phyloP scores from a whole-genome alignment of 116 monocot genomes.

The Dioscorea cayenensis region DNA sequence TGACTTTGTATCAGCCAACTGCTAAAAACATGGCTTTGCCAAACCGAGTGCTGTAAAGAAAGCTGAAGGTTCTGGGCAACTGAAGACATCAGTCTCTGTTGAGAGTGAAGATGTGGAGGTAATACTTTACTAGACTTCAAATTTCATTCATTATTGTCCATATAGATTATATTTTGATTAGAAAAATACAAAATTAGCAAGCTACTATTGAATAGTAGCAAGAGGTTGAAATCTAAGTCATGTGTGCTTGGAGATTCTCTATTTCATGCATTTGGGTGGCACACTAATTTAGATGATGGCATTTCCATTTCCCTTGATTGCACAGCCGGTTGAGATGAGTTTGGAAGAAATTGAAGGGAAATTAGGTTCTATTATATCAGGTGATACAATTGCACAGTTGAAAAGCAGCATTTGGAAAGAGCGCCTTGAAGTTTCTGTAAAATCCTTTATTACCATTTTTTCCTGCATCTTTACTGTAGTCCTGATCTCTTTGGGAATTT shows the following conservation, averaged over 20 bases:
- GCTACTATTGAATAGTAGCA: background rate
- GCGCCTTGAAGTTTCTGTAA: constrained; percentile 82
- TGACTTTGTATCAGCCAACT: constrained; percentile 28
- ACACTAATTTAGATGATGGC: background rate
- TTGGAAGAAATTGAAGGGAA: constrained; percentile 94
- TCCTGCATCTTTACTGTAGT: too few relatives aligned
- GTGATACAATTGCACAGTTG: constrained; percentile 68
- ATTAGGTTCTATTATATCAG: constrained; percentile 53
- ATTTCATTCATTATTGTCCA: background rate
- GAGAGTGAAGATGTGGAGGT: constrained; percentile 96
- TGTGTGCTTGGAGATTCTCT: background rate
- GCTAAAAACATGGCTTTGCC: constrained; percentile 50
- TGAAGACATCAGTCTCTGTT: constrained; percentile 35
- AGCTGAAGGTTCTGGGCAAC: constrained; percentile 48
- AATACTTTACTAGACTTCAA: background rate
- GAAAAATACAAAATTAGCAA: background rate
- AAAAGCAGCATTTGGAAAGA: constrained; percentile 99
- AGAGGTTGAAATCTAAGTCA: background rate
- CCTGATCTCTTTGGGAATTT: too few relatives aligned
- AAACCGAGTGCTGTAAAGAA: constrained; percentile 65
- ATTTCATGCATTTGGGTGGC: background rate
- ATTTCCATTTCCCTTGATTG: constrained; percentile 1
- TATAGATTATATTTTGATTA: background rate
- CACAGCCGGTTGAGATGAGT: constrained; percentile 96
- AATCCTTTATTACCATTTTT: background rate